Percentiles rank a stretch among this genome's conserved stretches.
Conservation (phyloP, 2,329 filamentous ascomycete species). For the Colletotrichum trifolii region DNA sequence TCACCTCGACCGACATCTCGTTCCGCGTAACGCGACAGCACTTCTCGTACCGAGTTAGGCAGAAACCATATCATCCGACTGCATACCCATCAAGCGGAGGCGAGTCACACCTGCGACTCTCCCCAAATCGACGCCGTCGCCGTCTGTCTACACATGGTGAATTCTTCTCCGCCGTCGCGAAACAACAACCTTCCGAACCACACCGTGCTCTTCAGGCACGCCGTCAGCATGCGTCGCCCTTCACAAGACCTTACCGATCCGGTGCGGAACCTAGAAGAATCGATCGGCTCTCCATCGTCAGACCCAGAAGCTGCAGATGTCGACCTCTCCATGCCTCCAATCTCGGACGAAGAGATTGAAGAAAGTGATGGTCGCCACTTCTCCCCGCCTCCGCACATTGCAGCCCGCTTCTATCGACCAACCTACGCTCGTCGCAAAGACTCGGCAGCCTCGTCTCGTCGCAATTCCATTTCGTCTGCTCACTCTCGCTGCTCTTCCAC, state of each 20-base stretch:
- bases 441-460: constrained; percentile 81
- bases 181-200: constrained; percentile 24
- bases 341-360: constrained; percentile 45
- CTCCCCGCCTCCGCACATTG: constrained; percentile 79
- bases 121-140: not conserved
- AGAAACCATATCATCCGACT: too few species aligned
- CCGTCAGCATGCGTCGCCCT: constrained; percentile 54
- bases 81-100: too few species aligned
- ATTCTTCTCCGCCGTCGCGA: constrained; percentile 1
- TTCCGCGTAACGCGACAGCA: too few species aligned
- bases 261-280: constrained; percentile 52
- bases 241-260: constrained; percentile 55
- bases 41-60: too few species aligned
- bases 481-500: constrained; percentile 75
- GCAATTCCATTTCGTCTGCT: constrained; percentile 82
- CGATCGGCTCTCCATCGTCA: constrained; percentile 44
- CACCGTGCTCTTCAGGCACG: constrained; percentile 21
- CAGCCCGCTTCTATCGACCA: constrained; percentile 80
- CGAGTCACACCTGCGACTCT: not conserved
- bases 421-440: constrained; percentile 76
- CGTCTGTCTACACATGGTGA: not conserved
- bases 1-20: too few species aligned
- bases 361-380: constrained; percentile 53
- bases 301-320: constrained; percentile 45
- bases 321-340: constrained; percentile 53